These are phyloP conservation scores for Clonostachys chloroleuca DNA, from an alignment of 2,329 filamentous ascomycete species.

Conservation along the genomic window DNA sequence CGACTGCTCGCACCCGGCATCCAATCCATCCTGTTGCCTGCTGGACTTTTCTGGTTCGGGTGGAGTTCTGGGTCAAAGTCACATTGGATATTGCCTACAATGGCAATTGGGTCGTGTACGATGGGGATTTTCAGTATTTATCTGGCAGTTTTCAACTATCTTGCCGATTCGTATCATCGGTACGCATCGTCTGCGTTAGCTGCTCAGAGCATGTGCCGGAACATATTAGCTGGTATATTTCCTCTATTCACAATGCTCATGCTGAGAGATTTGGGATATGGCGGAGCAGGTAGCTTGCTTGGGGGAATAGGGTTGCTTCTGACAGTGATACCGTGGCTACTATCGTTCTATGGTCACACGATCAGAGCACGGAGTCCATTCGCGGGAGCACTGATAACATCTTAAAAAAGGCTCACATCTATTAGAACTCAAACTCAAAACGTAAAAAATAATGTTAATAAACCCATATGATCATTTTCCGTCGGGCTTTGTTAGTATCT, in stretches of 20 bases:
- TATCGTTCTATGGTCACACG: constrained; percentile 58
- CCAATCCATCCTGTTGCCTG: constrained; percentile 56
- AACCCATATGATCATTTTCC: no score
- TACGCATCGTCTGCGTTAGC: constrained; percentile 64
- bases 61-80: constrained; percentile 49
- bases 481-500: no score
- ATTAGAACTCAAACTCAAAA: no score
- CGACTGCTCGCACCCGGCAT: constrained; percentile 61
- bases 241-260: constrained; percentile 58
- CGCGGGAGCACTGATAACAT: constrained; percentile 23
- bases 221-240: constrained; percentile 60
- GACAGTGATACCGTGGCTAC: constrained; percentile 62
- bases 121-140: constrained; percentile 68
- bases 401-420: no score
- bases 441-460: no score
- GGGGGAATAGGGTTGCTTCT: constrained; percentile 56
- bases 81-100: constrained; percentile 59
- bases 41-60: constrained; percentile 67
- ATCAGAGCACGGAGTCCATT: constrained; percentile 62
- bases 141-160: constrained; percentile 64
- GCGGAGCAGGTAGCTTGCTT: constrained; percentile 57
- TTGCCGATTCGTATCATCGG: constrained; percentile 63
- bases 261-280: constrained; percentile 54
- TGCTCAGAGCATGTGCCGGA: constrained; percentile 63
- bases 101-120: constrained; percentile 58